Evolutionary conservation across 208 protist genomes (phyloP).

Genomic region (Angomonas desouzai): DNA sequence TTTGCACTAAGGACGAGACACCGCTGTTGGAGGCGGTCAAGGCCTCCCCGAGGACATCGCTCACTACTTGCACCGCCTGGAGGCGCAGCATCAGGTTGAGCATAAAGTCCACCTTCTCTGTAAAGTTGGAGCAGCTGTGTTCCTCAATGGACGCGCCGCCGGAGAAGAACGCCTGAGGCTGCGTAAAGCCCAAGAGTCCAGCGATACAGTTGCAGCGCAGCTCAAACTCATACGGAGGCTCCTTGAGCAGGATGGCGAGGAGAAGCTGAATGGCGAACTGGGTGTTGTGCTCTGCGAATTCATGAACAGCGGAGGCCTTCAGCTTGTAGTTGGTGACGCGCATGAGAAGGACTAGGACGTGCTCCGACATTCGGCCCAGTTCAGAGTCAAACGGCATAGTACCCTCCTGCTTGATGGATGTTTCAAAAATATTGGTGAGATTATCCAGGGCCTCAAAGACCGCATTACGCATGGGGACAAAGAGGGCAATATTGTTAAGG

Average conservation of each 20-base stretch:
- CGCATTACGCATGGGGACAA: constrained; percentile 50
- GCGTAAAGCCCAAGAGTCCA: constrained; percentile 83
- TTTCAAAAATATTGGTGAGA: constrained; percentile 84
- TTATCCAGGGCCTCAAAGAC: constrained; percentile 77
- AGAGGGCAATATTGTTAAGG: constrained; percentile 87
- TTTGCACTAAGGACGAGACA: constrained; percentile 22
- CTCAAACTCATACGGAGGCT: constrained; percentile 86
- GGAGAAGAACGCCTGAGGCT: constrained; percentile 87
- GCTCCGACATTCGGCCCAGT: constrained; percentile 90
- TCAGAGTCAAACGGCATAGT: constrained; percentile 87
- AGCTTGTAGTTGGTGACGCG: constrained; percentile 87
- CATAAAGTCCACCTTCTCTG: constrained; percentile 87
- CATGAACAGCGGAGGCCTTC: constrained; percentile 79
- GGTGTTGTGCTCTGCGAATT: constrained; percentile 87
- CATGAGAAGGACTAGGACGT: constrained; percentile 89
- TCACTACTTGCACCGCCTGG: constrained; percentile 78
- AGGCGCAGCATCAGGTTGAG: constrained; percentile 83
- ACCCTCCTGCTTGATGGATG: constrained; percentile 76
- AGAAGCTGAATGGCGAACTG: constrained; percentile 91
- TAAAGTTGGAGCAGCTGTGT: constrained; percentile 79
- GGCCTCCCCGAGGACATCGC: constrained; percentile 72
- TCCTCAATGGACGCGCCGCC: constrained; percentile 57
- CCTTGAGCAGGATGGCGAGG: constrained; percentile 88
- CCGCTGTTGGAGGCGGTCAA: constrained; percentile 26
- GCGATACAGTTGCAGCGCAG: constrained; percentile 89